Evolutionary conservation across 2,329 filamentous ascomycete species (phyloP).

Genomic region (Fusarium sp.): DNA sequence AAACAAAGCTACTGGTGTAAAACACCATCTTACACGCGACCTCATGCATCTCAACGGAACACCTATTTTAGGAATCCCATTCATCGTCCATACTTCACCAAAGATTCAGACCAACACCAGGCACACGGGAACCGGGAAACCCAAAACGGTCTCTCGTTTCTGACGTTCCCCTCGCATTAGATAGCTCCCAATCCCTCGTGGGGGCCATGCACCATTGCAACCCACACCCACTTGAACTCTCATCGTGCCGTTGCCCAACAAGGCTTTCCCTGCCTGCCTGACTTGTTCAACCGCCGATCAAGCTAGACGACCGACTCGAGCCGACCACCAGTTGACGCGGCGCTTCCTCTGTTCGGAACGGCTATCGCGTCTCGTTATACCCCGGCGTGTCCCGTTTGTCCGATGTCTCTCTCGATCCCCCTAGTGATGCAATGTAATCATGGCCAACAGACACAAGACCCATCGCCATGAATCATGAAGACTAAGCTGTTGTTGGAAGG

Average conservation of each 20-base stretch:
- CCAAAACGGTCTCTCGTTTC: neutral
- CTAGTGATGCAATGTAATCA: conserved; percentile 15
- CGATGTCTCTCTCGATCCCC: conserved; percentile 14
- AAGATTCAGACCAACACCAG: neutral
- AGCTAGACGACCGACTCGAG: conserved; percentile 1
- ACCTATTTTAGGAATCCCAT: conserved; percentile 1
- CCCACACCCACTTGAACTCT: conserved; percentile 12
- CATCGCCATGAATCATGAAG: conserved; percentile 1
- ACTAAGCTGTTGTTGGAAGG: conserved; percentile 10
- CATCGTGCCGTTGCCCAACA: conserved; percentile 23
- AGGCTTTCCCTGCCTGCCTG: conserved; percentile 22
- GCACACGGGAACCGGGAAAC: neutral
- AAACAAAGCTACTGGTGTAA: neutral
- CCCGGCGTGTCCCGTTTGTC: conserved; percentile 8
- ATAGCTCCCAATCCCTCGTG: conserved; percentile 1
- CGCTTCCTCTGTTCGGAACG: conserved; percentile 1
- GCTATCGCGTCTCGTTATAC: neutral
- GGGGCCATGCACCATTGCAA: conserved; percentile 17
- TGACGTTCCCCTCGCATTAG: neutral
- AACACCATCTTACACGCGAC: neutral
- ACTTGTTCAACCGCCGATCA: conserved; percentile 24
- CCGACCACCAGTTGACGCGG: neutral
- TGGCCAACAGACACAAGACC: conserved; percentile 1
- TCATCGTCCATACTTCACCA: neutral
- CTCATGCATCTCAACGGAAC: neutral